Conservation (phyloP, 2,329 filamentous ascomycete species). For the Pyrenophora seminiperda region DNA sequence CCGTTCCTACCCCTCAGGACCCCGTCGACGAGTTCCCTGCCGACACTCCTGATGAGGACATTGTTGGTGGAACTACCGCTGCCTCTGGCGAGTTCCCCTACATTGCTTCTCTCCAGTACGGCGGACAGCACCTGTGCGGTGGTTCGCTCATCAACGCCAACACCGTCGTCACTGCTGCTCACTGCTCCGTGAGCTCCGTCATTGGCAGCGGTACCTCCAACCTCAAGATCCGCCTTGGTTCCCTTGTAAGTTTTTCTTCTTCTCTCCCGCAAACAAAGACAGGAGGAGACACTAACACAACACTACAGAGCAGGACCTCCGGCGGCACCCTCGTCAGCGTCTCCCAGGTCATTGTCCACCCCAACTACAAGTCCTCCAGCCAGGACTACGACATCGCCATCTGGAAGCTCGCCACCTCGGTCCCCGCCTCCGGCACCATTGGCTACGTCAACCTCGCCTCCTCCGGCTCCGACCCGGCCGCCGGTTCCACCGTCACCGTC, state of each 20-base stretch:
- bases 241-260: conserved; percentile 18
- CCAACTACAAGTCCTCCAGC: conserved; percentile 21
- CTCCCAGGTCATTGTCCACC: conserved; percentile 27
- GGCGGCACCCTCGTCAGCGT: conserved; percentile 29
- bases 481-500: conserved; percentile 25
- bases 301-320: conserved; percentile 21
- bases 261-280: too few relatives aligned
- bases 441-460: conserved; percentile 29
- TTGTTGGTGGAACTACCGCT: conserved; percentile 36
- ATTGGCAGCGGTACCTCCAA: conserved; percentile 20
- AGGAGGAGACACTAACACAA: not conserved
- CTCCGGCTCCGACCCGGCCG: conserved; percentile 30
- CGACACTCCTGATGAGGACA: conserved; percentile 13
- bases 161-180: conserved; percentile 38
- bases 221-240: conserved; percentile 27
- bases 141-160: conserved; percentile 34
- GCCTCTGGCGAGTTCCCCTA: conserved; percentile 35
- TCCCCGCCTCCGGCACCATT: conserved; percentile 33
- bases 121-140: conserved; percentile 36
- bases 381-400: conserved; percentile 33
- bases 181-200: conserved; percentile 29
- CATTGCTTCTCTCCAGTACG: conserved; percentile 31
- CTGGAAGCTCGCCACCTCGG: conserved; percentile 31
- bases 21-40: conserved; percentile 12
- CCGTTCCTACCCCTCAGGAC: conserved; percentile 33